A percentile compares a stretch with the other conserved stretches of the same genome.
These are phyloP conservation scores for Syncephalastrum monosporum DNA, from an alignment of 371 early-diverging fungal genomes.

Conservation along the genomic window DNA sequence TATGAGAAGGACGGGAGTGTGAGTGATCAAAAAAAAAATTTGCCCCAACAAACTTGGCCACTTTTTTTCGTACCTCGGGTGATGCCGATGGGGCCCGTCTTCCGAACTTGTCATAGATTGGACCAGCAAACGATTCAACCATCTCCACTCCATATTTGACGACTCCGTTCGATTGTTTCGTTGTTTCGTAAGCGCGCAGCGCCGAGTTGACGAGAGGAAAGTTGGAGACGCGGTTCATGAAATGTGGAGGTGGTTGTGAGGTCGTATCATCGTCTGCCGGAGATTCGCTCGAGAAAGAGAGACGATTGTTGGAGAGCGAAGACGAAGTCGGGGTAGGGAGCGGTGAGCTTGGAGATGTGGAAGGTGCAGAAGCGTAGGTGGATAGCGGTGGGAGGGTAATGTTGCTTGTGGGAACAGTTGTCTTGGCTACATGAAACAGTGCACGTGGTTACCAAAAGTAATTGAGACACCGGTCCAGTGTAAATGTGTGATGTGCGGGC, in stretches of 20 bases:
- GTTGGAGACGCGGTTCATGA: conserved; percentile 71
- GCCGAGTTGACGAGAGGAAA: conserved; percentile 81
- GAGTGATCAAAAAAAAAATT: conserved; percentile 2
- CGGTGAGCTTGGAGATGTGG: conserved; percentile 27
- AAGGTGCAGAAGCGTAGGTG: conserved; percentile 24
- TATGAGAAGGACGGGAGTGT: not conserved
- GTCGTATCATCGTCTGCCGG: conserved; percentile 8
- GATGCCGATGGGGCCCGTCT: conserved; percentile 14
- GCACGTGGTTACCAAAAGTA: no score
- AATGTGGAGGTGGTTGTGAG: conserved; percentile 29
- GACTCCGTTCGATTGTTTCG: conserved; percentile 69
- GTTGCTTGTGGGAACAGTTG: conserved; percentile 1
- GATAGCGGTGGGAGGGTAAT: conserved; percentile 20
- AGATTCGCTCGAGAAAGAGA: conserved; percentile 25
- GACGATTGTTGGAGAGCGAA: conserved; percentile 17
- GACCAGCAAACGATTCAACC: conserved; percentile 70
- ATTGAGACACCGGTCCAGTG: not conserved
- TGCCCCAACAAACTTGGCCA: not conserved
- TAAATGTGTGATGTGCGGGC: not conserved
- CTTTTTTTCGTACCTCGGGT: conserved; percentile 11
- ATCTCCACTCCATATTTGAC: conserved; percentile 67
- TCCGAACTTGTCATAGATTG: conserved; percentile 45
- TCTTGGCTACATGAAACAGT: no score
- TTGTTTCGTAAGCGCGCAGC: conserved; percentile 72
- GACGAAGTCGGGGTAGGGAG: conserved; percentile 26